Percentiles rank a stretch among this genome's conserved stretches.
Evolutionary conservation across 1,139 yeast genomes (phyloP).

Genomic region (Saccharomycopsis hybrid): DNA sequence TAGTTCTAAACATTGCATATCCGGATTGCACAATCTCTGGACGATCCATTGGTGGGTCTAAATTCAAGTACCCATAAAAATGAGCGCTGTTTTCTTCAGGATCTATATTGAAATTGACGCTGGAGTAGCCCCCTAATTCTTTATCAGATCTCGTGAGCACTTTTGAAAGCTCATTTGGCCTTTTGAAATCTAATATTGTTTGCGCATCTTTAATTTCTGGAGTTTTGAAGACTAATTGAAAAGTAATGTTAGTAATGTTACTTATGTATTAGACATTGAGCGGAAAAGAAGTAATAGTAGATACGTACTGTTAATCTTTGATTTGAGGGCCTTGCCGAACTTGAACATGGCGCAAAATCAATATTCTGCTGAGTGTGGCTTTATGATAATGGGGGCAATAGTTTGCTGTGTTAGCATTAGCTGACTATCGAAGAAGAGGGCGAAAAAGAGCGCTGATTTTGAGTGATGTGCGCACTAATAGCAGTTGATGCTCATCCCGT

Average conservation of each 20-base stretch:
- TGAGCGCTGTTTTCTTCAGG: slow-evolving; percentile 37
- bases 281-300: neutral
- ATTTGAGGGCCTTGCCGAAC: slow-evolving; percentile 1
- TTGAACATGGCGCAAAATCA: slow-evolving; percentile 8
- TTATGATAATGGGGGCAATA: too few species aligned
- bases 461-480: too few species aligned
- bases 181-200: slow-evolving; percentile 49
- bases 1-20: slow-evolving; percentile 82
- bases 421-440: too few species aligned
- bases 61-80: slow-evolving; percentile 66
- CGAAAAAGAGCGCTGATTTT: too few species aligned
- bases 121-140: slow-evolving; percentile 73
- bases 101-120: slow-evolving; percentile 44
- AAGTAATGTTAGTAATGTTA: neutral
- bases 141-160: slow-evolving; percentile 62
- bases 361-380: neutral
- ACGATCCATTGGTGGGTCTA: slow-evolving; percentile 65
- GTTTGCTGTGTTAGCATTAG: too few species aligned
- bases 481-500: too few species aligned
- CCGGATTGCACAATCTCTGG: slow-evolving; percentile 71
- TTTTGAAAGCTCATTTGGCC: slow-evolving; percentile 39
- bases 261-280: too few species aligned
- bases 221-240: slow-evolving; percentile 17
- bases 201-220: slow-evolving; percentile 28
- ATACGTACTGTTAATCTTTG: slow-evolving; percentile 9